A percentile compares a stretch with the other conserved stretches of the same genome.
Evolutionary conservation across 495 filamentous ascomycete genomes (phyloP).

Genomic region (Halenospora varia): DNA sequence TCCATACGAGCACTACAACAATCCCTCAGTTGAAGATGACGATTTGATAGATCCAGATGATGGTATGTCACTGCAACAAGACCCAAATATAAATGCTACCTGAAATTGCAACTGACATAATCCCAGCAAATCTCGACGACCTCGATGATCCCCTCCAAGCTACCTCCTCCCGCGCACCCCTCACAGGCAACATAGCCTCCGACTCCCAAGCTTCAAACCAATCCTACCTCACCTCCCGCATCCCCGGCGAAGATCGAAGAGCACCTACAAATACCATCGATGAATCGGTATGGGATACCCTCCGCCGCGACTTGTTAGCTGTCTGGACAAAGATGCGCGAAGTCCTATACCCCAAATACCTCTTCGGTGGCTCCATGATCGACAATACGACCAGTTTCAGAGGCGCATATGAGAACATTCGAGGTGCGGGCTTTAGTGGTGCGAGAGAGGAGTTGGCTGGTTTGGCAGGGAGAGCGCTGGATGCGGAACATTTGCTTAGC

Average conservation of each 20-base stretch:
- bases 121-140: conserved; percentile 74
- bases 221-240: conserved; percentile 78
- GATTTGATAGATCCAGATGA: conserved; percentile 93
- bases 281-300: conserved; percentile 92
- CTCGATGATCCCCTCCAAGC: conserved; percentile 81
- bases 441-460: conserved; percentile 61
- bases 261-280: conserved; percentile 93
- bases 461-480: conserved; percentile 56
- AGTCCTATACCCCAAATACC: conserved; percentile 94
- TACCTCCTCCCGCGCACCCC: conserved; percentile 63
- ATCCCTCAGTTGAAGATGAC: conserved; percentile 77
- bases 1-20: conserved; percentile 57
- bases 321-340: conserved; percentile 98
- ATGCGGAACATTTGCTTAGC: conserved; percentile 57
- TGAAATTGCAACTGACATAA: background rate
- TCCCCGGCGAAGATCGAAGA: conserved; percentile 91
- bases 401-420: conserved; percentile 47
- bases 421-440: conserved; percentile 42
- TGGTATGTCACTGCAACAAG: conserved; percentile 54
- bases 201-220: conserved; percentile 48
- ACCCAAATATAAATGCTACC: too few relatives aligned
- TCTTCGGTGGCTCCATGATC: conserved; percentile 75
- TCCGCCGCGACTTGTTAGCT: conserved; percentile 83
- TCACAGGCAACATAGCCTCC: conserved; percentile 73
- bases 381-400: conserved; percentile 50